Base-by-base conservation (phyloP, 2,329 filamentous ascomycete genomes). In the Pestalotiopsis sp. region DNA sequence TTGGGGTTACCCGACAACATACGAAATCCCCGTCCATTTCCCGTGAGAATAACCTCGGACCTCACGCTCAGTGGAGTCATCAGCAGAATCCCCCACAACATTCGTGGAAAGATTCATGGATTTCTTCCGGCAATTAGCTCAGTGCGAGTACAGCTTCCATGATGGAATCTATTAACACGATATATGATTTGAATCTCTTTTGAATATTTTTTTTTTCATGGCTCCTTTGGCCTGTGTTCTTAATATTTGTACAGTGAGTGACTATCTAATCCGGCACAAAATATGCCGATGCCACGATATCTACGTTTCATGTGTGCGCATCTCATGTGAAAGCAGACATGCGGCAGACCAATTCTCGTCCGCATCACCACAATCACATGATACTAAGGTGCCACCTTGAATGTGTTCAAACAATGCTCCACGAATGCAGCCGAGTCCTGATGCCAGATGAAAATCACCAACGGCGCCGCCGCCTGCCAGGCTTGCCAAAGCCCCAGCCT, bases 41-140 rank as follows among this genome's bases (percentile, higher is more conserved):
- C 61, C 30, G 30, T 20, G 11, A 52, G 22, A 59, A 39, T 55
- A 64, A 64, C 61, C 61, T 64, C 61, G 61, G 61, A 64, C 61
- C 39, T 64, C 11, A 64, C 22, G 61, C 61, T 22, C 30, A 39
- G 61, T 64, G 44, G 61, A 64, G 61, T 24, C 20, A 11, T 48
- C 22, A 44, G 20, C 20, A 64, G 13, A 20, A 38, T 35, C 58
- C 58, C 17, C 26, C 58, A 61, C 30, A 14, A 20, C 24, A 61
- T 61, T 61, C 58, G 58, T 61, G 58, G 58, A 61, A 61, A 61
- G n/a, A 35, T 39, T 17, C 17, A 17, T 20, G 35, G 13, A 35
- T 20, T 58, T 35, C 58, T 14, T 38, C 30, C 26, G 35, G 10
- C 44, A 52, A 35, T 35, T 35, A 35, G 30, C 30, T 35, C 0